These are phyloP conservation scores for Spizellomyces punctatus DNA, from an alignment of 192 early-diverging fungal genomes.

Conservation along the genomic window DNA sequence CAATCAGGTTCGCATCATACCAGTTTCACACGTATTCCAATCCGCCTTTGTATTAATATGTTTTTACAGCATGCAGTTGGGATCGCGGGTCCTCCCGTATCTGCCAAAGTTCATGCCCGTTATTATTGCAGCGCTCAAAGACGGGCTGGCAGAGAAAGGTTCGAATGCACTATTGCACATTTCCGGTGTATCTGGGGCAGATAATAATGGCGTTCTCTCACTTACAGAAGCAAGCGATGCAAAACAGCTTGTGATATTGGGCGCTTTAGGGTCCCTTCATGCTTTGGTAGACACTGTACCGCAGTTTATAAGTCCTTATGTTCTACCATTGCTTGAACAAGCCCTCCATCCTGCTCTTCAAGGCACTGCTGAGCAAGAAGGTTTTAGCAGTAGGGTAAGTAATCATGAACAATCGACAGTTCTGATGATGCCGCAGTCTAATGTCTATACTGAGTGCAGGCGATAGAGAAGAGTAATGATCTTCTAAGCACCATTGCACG, in stretches of 20 bases:
- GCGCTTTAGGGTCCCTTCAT: constrained; percentile 55
- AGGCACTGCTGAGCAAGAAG: background rate
- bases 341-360: constrained; percentile 53
- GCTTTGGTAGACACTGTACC: constrained; percentile 63
- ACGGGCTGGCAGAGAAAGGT: constrained; percentile 16
- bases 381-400: too few species aligned
- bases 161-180: too few species aligned
- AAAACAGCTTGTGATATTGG: constrained; percentile 45
- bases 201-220: too few species aligned
- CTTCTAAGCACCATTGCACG: constrained; percentile 55
- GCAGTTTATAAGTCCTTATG: constrained; percentile 75
- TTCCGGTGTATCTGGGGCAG: too few species aligned
- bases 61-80: too few species aligned
- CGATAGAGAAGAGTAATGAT: constrained; percentile 35
- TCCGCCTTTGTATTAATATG: too few species aligned
- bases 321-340: constrained; percentile 58
- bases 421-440: too few species aligned
- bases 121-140: constrained; percentile 52
- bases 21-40: constrained; percentile 11
- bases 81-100: constrained; percentile 66
- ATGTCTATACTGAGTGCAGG: background rate
- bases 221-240: constrained; percentile 23
- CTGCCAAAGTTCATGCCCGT: constrained; percentile 84
- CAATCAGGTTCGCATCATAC: constrained; percentile 1
- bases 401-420: too few species aligned